Conservation (phyloP, 768 basidiomycete genomes). For the Lanmaoa pseudosensibilis region DNA sequence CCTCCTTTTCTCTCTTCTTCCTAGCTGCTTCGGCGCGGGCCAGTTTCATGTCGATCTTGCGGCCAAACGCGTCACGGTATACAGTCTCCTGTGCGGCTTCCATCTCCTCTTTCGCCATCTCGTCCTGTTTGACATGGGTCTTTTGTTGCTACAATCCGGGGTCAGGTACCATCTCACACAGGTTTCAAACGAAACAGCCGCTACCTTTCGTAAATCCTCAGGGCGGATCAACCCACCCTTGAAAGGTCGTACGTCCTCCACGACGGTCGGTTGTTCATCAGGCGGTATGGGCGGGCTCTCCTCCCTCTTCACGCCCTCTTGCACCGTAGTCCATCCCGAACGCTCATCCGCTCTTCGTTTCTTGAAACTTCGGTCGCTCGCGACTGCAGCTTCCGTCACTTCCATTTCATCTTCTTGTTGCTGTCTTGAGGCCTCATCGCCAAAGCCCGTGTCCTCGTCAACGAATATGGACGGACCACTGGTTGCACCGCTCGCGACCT, state of each 20-base stretch:
- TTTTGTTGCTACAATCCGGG: constrained; percentile 37
- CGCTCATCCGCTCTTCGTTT: constrained; percentile 58
- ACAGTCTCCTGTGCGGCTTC: constrained; percentile 83
- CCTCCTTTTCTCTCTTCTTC: constrained; percentile 76
- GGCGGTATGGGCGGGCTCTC: constrained; percentile 52
- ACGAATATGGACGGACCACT: constrained; percentile 38
- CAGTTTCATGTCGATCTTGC: constrained; percentile 85
- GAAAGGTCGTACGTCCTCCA: constrained; percentile 49
- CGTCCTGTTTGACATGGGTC: constrained; percentile 33
- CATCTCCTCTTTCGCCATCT: constrained; percentile 46
- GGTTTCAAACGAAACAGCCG: background rate
- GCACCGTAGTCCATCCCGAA: constrained; percentile 69
- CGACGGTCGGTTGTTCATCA: constrained; percentile 70
- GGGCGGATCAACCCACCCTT: constrained; percentile 79
- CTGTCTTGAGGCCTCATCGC: constrained; percentile 42
- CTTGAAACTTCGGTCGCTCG: constrained; percentile 77
- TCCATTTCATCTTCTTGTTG: constrained; percentile 58
- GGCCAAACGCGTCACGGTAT: constrained; percentile 87
- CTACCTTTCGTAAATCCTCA: constrained; percentile 67
- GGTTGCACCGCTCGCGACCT: constrained; percentile 36
- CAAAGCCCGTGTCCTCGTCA: constrained; percentile 78
- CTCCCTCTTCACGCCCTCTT: constrained; percentile 48
- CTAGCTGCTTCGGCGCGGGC: constrained; percentile 82
- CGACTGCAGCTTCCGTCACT: constrained; percentile 63
- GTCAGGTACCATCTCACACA: constrained; percentile 1